These are phyloP conservation scores for Yarrowia sp. DNA, from an alignment of 805 yeast genomes.

Conservation along the genomic window DNA sequence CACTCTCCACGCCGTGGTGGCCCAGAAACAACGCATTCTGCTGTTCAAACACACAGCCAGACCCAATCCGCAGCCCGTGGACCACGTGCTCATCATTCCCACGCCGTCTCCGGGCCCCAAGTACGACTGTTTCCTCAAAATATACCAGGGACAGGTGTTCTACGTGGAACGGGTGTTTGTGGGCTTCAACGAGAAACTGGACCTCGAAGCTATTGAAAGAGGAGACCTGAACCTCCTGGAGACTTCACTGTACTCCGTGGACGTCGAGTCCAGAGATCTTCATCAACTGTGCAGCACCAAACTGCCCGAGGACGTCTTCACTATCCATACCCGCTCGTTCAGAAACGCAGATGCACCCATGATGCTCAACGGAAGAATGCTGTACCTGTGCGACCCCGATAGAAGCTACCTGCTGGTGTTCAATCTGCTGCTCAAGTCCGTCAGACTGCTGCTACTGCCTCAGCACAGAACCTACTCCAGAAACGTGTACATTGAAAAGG, in stretches of 20 bases:
- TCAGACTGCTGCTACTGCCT: constrained; percentile 2
- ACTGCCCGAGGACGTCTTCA: constrained; percentile 13
- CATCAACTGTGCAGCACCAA: constrained; percentile 1
- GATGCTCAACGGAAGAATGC: background rate
- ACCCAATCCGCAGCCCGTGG: background rate
- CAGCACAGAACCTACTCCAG: constrained; percentile 6
- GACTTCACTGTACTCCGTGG: background rate
- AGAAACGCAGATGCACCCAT: constrained; percentile 8
- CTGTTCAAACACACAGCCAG: background rate
- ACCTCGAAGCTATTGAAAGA: background rate
- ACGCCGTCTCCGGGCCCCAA: background rate
- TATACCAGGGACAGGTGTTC: constrained; percentile 17
- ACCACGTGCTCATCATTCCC: constrained; percentile 2
- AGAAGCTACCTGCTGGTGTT: constrained; percentile 3
- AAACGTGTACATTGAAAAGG: constrained; percentile 12
- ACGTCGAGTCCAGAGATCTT: background rate
- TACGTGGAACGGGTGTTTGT: constrained; percentile 6
- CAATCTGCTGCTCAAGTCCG: constrained; percentile 9
- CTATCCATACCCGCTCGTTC: background rate
- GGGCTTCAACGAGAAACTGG: constrained; percentile 4
- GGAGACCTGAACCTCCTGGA: constrained; percentile 4
- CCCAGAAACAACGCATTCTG: background rate
- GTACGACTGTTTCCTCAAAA: constrained; percentile 1
- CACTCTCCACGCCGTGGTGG: background rate
- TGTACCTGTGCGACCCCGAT: constrained; percentile 17